Conservation (phyloP, 352 stramenopile genomes). For the Pythium myriotylum region DNA sequence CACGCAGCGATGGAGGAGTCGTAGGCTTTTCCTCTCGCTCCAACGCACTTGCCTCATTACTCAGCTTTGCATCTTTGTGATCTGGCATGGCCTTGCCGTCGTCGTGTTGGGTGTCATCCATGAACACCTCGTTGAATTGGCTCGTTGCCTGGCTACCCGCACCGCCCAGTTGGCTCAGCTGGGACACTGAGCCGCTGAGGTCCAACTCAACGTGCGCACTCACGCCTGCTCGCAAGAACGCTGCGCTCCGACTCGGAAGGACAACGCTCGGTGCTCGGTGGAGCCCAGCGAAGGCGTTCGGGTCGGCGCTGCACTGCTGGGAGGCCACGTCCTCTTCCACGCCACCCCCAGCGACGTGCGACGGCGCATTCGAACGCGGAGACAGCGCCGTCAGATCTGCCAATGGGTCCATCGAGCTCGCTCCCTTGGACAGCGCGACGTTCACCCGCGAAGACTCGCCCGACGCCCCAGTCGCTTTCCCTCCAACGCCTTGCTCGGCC, state of each 20-base stretch:
- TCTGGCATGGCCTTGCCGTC: not conserved
- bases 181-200: conserved; percentile 14
- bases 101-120: conserved; percentile 57
- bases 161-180: conserved; percentile 22
- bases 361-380: conserved; percentile 14
- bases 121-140: conserved; percentile 53
- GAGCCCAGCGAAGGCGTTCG: conserved; percentile 53
- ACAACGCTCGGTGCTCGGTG: conserved; percentile 24
- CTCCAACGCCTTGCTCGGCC: not conserved
- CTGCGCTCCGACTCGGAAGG: not conserved
- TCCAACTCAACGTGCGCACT: conserved; percentile 41
- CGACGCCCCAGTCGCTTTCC: conserved; percentile 1
- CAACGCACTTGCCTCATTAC: no score
- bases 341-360: not conserved
- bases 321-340: conserved; percentile 43
- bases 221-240: not conserved
- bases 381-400: conserved; percentile 38
- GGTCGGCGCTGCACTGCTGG: conserved; percentile 67
- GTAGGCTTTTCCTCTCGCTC: not conserved
- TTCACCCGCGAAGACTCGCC: not conserved
- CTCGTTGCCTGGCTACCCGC: conserved; percentile 27
- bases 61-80: not conserved
- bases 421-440: not conserved
- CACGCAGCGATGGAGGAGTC: not conserved
- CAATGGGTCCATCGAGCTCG: conserved; percentile 28